Percentiles rank a stretch among this genome's conserved stretches.
These are phyloP conservation scores for Diaporthe sp. DNA, from an alignment of 2,329 filamentous ascomycete genomes.

Conservation along the genomic window DNA sequence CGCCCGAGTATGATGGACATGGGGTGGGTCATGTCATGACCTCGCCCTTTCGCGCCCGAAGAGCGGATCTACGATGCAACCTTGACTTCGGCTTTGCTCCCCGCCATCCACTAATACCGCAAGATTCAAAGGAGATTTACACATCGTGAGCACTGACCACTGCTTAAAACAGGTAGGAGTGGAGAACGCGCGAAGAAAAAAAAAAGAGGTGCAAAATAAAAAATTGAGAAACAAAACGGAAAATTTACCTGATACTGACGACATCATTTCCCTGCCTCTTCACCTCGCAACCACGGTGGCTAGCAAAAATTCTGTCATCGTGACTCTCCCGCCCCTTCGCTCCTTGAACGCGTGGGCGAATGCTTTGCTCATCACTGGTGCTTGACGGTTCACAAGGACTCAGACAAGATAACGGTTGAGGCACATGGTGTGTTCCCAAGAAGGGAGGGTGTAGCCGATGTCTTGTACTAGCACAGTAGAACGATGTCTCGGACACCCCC, in stretches of 20 bases:
- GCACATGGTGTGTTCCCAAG: conserved; percentile 25
- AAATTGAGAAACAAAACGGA: background rate
- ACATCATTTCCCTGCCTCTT: background rate
- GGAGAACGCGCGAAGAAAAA: conserved; percentile 22
- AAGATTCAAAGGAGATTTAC: conserved; percentile 23
- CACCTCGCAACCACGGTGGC: conserved; percentile 11
- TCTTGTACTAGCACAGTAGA: conserved; percentile 19
- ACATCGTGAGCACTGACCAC: conserved; percentile 34
- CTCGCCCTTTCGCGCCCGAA: conserved; percentile 20
- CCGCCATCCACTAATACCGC: conserved; percentile 14
- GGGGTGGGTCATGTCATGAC: conserved; percentile 35
- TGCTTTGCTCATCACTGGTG: background rate
- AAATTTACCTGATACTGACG: background rate
- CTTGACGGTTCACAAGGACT: conserved; percentile 3
- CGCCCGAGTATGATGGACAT: conserved; percentile 22
- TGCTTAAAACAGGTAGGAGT: conserved; percentile 31
- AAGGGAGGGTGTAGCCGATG: conserved; percentile 21
- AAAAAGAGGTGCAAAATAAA: background rate
- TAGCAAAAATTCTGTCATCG: conserved; percentile 2
- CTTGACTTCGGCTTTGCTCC: conserved; percentile 23
- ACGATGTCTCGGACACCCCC: conserved; percentile 20
- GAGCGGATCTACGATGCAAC: conserved; percentile 34
- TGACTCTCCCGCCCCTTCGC: background rate
- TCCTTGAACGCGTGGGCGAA: conserved; percentile 3
- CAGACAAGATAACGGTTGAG: conserved; percentile 31